Conservation (phyloP, 106 monocot genomes). For the Hemerocallis citrina region DNA sequence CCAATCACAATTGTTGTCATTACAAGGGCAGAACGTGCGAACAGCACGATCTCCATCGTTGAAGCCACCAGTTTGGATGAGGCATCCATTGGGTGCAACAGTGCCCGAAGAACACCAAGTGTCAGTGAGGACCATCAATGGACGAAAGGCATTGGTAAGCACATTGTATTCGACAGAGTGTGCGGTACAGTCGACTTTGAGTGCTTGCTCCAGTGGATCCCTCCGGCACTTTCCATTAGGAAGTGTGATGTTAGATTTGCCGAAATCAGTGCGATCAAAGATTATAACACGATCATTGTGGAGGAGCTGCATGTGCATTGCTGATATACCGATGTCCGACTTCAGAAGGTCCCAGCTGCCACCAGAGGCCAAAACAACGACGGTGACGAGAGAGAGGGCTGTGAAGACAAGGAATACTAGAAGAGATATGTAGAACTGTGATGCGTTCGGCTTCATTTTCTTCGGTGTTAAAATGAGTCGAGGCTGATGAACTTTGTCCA, state of each 20-base stretch:
- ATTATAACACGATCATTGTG: slow-evolving; percentile 22
- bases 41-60: slow-evolving; percentile 22
- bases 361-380: background rate
- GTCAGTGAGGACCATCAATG: slow-evolving; percentile 23
- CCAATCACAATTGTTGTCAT: slow-evolving; percentile 33
- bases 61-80: slow-evolving; percentile 27
- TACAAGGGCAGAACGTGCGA: slow-evolving; percentile 10
- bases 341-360: slow-evolving; percentile 16
- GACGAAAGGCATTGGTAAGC: slow-evolving; percentile 11
- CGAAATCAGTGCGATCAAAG: slow-evolving; percentile 37
- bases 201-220: slow-evolving; percentile 11
- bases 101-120: slow-evolving; percentile 31
- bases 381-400: background rate
- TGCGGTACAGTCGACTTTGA: slow-evolving; percentile 20
- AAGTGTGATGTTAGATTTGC: slow-evolving; percentile 24
- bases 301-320: slow-evolving; percentile 40
- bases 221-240: slow-evolving; percentile 16
- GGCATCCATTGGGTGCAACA: slow-evolving; percentile 12
- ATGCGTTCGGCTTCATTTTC: background rate
- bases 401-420: no score
- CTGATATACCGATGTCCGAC: slow-evolving; percentile 18
- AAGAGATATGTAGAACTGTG: background rate
- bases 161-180: slow-evolving; percentile 23
- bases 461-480: background rate
- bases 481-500: background rate